Evolutionary conservation across 495 filamentous ascomycete species (phyloP), one percentile per base, ranked within the genome.

Genomic region (Penicillium flavigenum): DNA sequence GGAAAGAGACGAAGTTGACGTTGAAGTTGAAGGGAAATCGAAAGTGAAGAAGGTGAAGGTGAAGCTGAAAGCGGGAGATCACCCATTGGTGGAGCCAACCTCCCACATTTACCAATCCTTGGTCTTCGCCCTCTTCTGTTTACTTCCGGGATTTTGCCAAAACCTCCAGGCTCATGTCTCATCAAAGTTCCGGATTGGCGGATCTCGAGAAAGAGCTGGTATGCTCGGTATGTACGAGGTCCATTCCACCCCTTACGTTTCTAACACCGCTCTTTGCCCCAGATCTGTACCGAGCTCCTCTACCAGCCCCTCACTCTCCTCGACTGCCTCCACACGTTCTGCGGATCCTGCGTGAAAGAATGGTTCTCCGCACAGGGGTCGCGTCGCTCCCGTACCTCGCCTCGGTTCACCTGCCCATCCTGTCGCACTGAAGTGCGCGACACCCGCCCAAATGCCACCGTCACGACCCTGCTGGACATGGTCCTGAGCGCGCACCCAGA

Each of bases 201-300:
- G 89, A 89, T 65, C 77, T 96, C 49, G 92, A 96, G 74, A 90
- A 87, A 66, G 91, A 97, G 79, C 75, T 97, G 73, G 91, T 86
- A 1, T 97, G 92, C 72, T 95, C 92, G 62, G 92, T 97, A 81
- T 74, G 88, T 80, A 56, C 24, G 51, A 9, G 43, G 67, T 45
- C 60, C 54, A 64, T 63, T 59, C 56, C 27, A 38, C 45, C 60
- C 60, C 60, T 63, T 67, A 48, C 59, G 38, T 61, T 58, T 51
- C 58, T 53, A 17, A 51, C 17, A 32, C 27, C 59, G 47, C 29
- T 43, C 27, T 46, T 50, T 43, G 34, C 19, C 46, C 29, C 60
- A 97, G 93, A 97, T 98, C 62, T 98, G 94, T 74, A 92, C 92
- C 57, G 94, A 98, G 67, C 80, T 98, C 51, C 89, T 98, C 59